Percentiles rank a stretch among this genome's conserved stretches.
phyloP scores from a whole-genome alignment of 2,329 filamentous ascomycete genomes.

The Westerdykella ornata region DNA sequence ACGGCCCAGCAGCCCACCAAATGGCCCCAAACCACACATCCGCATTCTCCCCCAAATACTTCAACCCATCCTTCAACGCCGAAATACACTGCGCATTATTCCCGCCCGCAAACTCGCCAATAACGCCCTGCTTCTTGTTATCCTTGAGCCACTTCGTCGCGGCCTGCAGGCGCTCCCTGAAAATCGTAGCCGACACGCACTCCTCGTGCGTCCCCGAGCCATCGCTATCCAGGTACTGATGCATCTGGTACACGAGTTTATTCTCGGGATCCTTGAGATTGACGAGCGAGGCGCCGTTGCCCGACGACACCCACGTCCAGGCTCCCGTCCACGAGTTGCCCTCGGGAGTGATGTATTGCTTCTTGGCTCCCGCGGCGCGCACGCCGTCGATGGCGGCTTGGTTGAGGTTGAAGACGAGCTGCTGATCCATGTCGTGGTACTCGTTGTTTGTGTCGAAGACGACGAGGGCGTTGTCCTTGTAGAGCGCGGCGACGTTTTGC shows the following conservation, averaged over 20 bases:
- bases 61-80: constrained; percentile 47
- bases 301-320: constrained; percentile 46
- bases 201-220: constrained; percentile 46
- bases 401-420: constrained; percentile 43
- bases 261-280: constrained; percentile 47
- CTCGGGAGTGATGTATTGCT: constrained; percentile 56
- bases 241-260: constrained; percentile 56
- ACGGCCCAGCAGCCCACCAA: constrained; percentile 54
- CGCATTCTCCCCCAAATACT: constrained; percentile 43
- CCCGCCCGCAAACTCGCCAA: constrained; percentile 52
- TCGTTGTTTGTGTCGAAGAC: constrained; percentile 47
- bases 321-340: constrained; percentile 47
- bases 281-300: constrained; percentile 43
- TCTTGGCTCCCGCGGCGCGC: constrained; percentile 39
- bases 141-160: constrained; percentile 51
- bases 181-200: constrained; percentile 51
- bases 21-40: constrained; percentile 50
- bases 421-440: constrained; percentile 41
- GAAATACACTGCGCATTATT: constrained; percentile 46
- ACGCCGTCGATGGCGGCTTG: constrained; percentile 45
- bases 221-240: constrained; percentile 55
- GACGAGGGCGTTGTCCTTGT: constrained; percentile 39
- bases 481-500: constrained; percentile 37
- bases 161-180: constrained; percentile 44
- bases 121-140: constrained; percentile 48